phyloP scores from a whole-genome alignment of 2,329 filamentous ascomycete genomes.

The Alternaria viburni region DNA sequence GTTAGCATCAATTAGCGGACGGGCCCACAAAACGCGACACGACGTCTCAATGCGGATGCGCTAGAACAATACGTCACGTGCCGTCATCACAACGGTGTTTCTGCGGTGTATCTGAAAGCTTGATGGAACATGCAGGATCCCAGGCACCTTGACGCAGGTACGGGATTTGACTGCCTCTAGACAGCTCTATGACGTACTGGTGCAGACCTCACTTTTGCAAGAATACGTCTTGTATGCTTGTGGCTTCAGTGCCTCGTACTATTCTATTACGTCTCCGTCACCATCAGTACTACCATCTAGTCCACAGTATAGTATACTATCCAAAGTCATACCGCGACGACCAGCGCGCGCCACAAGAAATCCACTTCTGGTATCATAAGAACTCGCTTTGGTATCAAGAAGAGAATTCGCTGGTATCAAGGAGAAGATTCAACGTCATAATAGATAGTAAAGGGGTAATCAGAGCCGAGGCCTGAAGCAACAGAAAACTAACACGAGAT shows the following conservation, averaged over 20 bases:
- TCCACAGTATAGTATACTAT: not conserved
- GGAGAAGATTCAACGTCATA: conserved; percentile 31
- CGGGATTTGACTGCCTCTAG: not conserved
- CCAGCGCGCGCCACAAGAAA: not conserved
- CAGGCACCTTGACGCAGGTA: conserved; percentile 6
- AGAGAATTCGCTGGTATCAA: conserved; percentile 25
- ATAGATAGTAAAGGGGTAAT: conserved; percentile 28
- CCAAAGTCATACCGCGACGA: not conserved
- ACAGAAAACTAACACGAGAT: conserved; percentile 21
- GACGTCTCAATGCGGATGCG: conserved; percentile 15
- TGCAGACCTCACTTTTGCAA: not conserved
- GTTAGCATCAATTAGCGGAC: conserved; percentile 17
- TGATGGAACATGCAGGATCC: conserved; percentile 1
- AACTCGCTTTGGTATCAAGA: conserved; percentile 20
- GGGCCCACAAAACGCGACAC: conserved; percentile 26
- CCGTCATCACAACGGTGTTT: not conserved
- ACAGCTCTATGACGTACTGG: not conserved
- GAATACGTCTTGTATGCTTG: not conserved
- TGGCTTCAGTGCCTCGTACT: not conserved
- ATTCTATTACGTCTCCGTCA: not conserved
- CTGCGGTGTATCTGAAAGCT: conserved; percentile 5
- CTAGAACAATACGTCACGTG: conserved; percentile 15
- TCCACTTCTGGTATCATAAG: conserved; percentile 1
- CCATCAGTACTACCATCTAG: not conserved
- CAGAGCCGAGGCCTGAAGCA: conserved; percentile 15